Conservation (phyloP, 1,139 yeast species). For the Wickerhamiella infanticola region DNA sequence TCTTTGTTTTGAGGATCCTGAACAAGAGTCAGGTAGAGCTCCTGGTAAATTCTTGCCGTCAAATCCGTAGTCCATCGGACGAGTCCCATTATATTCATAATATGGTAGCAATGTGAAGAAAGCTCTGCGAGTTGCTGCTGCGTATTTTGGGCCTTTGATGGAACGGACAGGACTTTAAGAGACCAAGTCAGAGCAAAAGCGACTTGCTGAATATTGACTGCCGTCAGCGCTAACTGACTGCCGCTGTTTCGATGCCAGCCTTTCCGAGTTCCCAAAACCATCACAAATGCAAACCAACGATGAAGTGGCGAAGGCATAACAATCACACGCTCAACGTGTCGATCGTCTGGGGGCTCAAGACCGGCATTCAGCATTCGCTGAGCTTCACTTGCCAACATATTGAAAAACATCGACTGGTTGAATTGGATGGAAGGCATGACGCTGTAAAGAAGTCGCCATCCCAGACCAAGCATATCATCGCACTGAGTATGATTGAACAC, state of each 20-base stretch:
- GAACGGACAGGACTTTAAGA: conserved; percentile 21
- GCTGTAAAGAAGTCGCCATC: conserved; percentile 9
- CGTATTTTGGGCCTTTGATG: conserved; percentile 15
- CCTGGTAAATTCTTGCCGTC: conserved; percentile 51
- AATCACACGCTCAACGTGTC: conserved; percentile 12
- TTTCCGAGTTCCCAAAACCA: conserved; percentile 44
- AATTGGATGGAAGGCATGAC: conserved; percentile 4
- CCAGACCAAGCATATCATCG: conserved; percentile 13
- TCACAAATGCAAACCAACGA: conserved; percentile 32
- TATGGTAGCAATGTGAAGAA: conserved; percentile 12
- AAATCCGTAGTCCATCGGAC: conserved; percentile 71
- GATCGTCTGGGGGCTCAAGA: conserved; percentile 14
- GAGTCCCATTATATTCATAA: conserved; percentile 42
- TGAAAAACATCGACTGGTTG: conserved; percentile 7
- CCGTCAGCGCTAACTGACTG: conserved; percentile 49
- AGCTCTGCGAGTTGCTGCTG: conserved; percentile 12
- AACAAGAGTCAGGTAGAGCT: conserved; percentile 28
- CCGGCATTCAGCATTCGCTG: conserved; percentile 15
- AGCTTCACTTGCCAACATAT: conserved; percentile 10
- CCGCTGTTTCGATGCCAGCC: conserved; percentile 35
- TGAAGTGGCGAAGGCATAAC: conserved; percentile 16
- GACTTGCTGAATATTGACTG: conserved; percentile 52
- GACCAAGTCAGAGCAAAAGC: conserved; percentile 66
- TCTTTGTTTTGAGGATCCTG: not conserved
- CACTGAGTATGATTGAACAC: conserved; percentile 15